phyloP scores from a whole-genome alignment of 805 yeast genomes.

The Kazachstania psychrophila region DNA sequence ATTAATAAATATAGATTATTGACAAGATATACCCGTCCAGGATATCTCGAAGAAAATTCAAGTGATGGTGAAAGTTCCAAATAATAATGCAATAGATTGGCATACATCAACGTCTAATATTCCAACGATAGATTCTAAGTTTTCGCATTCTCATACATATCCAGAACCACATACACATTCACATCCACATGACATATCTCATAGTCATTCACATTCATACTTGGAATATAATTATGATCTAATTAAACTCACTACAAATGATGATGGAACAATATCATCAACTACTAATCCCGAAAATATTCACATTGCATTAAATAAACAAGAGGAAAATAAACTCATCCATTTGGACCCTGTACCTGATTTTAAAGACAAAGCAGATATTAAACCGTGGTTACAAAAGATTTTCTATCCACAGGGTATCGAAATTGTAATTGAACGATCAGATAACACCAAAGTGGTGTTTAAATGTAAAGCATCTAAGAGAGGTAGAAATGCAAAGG shows the following conservation, averaged over 20 bases:
- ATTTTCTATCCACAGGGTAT: slow-evolving; percentile 42
- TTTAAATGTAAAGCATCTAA: slow-evolving; percentile 47
- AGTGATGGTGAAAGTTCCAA: too few relatives aligned
- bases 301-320: slow-evolving; percentile 5
- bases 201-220: slow-evolving; percentile 1
- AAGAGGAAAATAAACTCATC: slow-evolving; percentile 23
- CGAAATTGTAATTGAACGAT: slow-evolving; percentile 51
- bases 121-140: too few relatives aligned
- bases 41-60: too few relatives aligned
- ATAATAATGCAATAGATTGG: too few relatives aligned
- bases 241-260: not conserved
- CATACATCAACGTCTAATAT: too few relatives aligned
- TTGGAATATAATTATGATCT: slow-evolving; percentile 1
- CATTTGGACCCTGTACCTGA: slow-evolving; percentile 32
- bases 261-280: slow-evolving; percentile 3
- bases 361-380: slow-evolving; percentile 38
- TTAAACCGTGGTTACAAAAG: slow-evolving; percentile 54
- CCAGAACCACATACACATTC: slow-evolving; percentile 2
- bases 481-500: slow-evolving; percentile 17
- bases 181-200: slow-evolving; percentile 4
- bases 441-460: slow-evolving; percentile 51
- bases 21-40: too few relatives aligned
- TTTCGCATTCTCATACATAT: slow-evolving; percentile 1
- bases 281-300: slow-evolving; percentile 9
- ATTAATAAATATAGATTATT: too few relatives aligned